These are phyloP conservation scores for Lipomyces sp. DNA, from an alignment of 805 yeast genomes.

Conservation along the genomic window DNA sequence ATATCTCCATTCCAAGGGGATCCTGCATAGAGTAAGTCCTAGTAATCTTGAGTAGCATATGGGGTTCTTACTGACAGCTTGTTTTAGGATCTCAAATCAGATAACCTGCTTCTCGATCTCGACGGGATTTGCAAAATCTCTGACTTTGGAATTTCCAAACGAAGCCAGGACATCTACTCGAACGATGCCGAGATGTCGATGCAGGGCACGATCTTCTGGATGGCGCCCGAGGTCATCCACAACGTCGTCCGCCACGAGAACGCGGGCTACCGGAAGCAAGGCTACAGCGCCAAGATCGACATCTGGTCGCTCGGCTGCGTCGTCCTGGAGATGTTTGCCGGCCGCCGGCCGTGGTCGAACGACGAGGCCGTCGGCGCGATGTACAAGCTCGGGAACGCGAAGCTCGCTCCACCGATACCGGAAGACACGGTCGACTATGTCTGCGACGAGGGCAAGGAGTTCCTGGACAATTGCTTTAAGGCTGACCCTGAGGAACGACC, in stretches of 20 bases:
- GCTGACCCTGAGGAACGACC: constrained; percentile 83
- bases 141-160: constrained; percentile 92
- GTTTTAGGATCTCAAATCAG: constrained; percentile 76
- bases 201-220: constrained; percentile 99
- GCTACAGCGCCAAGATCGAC: constrained; percentile 96
- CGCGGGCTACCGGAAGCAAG: constrained; percentile 82
- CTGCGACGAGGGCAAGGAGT: constrained; percentile 61
- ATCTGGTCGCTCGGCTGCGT: constrained; percentile 99
- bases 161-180: constrained; percentile 72
- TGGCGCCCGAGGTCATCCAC: constrained; percentile 99
- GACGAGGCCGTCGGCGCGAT: constrained; percentile 93
- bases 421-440: constrained; percentile 72
- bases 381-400: constrained; percentile 79
- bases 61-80: neutral
- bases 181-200: constrained; percentile 94
- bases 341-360: constrained; percentile 95
- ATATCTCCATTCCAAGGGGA: constrained; percentile 84
- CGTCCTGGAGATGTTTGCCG: constrained; percentile 95
- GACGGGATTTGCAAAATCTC: constrained; percentile 95
- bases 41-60: too few relatives aligned
- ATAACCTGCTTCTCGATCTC: constrained; percentile 77
- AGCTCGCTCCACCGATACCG: constrained; percentile 93
- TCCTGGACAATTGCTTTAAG: constrained; percentile 71
- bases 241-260: constrained; percentile 67
- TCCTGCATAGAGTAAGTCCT: constrained; percentile 60